These are phyloP conservation scores for Phytophthora kernoviae DNA, from an alignment of 352 stramenopile genomes.

Conservation along the genomic window DNA sequence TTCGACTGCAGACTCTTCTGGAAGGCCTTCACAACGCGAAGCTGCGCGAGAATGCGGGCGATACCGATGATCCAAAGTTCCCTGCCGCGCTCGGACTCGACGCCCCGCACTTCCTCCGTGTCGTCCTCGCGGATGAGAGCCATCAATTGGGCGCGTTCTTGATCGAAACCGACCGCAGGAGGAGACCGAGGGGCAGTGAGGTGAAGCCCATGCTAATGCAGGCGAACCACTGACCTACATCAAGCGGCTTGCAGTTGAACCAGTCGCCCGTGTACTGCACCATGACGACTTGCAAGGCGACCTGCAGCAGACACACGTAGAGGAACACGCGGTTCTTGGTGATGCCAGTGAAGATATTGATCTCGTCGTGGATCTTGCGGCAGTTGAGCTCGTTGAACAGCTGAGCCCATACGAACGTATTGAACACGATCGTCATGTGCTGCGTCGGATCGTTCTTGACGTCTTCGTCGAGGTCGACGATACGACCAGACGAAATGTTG, in stretches of 20 bases:
- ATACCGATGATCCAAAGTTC: conserved; percentile 65
- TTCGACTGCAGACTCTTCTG: conserved; percentile 54
- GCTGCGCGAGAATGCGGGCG: conserved; percentile 56
- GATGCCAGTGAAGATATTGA: conserved; percentile 95
- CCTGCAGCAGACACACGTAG: conserved; percentile 89
- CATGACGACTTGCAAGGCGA: conserved; percentile 93
- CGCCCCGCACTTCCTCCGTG: conserved; percentile 35
- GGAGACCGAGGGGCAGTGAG: conserved; percentile 54
- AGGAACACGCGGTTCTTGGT: conserved; percentile 93
- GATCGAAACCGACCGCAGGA: conserved; percentile 57
- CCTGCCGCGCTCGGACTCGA: conserved; percentile 42
- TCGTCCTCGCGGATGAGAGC: conserved; percentile 57
- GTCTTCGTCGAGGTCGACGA: conserved; percentile 52
- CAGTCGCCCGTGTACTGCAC: conserved; percentile 92
- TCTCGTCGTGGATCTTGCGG: conserved; percentile 91
- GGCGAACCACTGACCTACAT: conserved; percentile 51
- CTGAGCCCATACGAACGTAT: conserved; percentile 96
- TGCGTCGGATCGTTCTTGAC: conserved; percentile 59
- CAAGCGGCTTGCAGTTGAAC: conserved; percentile 65
- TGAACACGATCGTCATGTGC: conserved; percentile 97
- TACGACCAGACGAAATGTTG: conserved; percentile 43
- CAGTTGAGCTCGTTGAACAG: conserved; percentile 88
- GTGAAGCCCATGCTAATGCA: conserved; percentile 60
- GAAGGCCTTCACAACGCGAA: conserved; percentile 74
- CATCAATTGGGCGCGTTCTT: conserved; percentile 70